Evolutionary conservation across 106 monocot species (phyloP), one percentile per base, ranked within the genome.

Genomic region (Hemerocallis citrina): DNA sequence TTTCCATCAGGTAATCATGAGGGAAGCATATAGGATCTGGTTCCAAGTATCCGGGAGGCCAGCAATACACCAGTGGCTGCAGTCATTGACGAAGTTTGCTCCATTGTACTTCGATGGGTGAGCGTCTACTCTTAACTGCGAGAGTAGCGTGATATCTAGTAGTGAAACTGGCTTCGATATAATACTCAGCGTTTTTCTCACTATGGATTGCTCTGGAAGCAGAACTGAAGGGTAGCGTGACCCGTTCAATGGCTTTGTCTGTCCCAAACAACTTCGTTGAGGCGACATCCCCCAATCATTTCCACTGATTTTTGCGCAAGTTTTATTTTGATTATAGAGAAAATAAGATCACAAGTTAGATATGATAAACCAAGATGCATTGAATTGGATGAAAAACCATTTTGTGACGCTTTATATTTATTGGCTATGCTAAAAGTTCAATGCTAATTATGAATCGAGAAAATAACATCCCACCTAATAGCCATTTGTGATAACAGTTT

Each of bases 31-130:
- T 0, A 81, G 28, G 42, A 81, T 43, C 23, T 45, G 56, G 22
- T 81, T 81, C 76, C 81, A 81, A 0, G 81, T 72, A 36, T 81
- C 81, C 1, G 76, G 68, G 21, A 81, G 39, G 19, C 81, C 81
- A 0, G 72, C 54, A 17, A 81, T 15, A 64, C 81, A 81, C 81
- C 76, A 81, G 21, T 81, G 81, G 59, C 76, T 81, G 36, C 81
- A 81, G 34, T 81, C 81, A 2, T 68, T 60, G 22, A 52, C 24
- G 24, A 68, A 54, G 0, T 61, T 11, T 12, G 72, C 29, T 7
- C 81, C 81, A 28, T 34, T 76, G 55, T 68, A 76, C 43, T 68
- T 76, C 6, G 81, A 76, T 2, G 81, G 81, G 51, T 81, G 81
- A 0, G 36, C 81, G 27, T 81, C 81, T 46, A 72, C 73, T 29